Conservation (phyloP, 176 grass and related monocot genomes). For the Triticum timopheevii region DNA sequence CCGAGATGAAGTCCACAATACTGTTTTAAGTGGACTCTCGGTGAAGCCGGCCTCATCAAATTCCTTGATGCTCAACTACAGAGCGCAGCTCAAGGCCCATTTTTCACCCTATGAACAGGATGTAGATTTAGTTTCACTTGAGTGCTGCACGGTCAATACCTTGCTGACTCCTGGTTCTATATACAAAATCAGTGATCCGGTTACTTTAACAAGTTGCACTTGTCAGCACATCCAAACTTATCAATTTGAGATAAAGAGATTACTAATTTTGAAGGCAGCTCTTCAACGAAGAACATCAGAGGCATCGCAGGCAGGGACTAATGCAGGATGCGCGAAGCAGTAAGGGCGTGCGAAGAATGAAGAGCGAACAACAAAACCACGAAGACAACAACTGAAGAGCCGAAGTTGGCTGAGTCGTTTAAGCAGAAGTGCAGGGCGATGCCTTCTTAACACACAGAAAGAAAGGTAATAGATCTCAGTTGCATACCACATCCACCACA, state of each 20-base stretch:
- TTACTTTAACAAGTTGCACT: slow-evolving; percentile 27
- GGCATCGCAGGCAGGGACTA: slow-evolving; percentile 37
- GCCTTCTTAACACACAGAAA: slow-evolving; percentile 84
- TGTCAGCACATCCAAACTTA: slow-evolving; percentile 26
- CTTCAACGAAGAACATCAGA: slow-evolving; percentile 35
- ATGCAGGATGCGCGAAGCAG: slow-evolving; percentile 42
- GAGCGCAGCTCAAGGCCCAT: slow-evolving; percentile 20
- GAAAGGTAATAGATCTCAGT: slow-evolving; percentile 85
- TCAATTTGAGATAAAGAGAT: slow-evolving; percentile 28
- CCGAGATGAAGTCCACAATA: neutral
- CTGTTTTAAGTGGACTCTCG: slow-evolving; percentile 9
- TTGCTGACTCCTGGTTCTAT: slow-evolving; percentile 1
- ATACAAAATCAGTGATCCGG: neutral
- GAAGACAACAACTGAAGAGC: slow-evolving; percentile 62
- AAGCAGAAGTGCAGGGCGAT: slow-evolving; percentile 82
- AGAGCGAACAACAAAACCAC: slow-evolving; percentile 79
- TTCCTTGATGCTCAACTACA: slow-evolving; percentile 22
- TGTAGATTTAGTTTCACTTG: slow-evolving; percentile 30
- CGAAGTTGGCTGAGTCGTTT: slow-evolving; percentile 62
- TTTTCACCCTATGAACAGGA: slow-evolving; percentile 14
- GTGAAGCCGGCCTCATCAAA: neutral
- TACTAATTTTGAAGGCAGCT: slow-evolving; percentile 50
- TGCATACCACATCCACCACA: slow-evolving; percentile 52
- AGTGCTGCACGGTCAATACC: neutral
- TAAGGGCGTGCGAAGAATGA: slow-evolving; percentile 47